Evolutionary conservation across 257 asterid species (phyloP), one percentile per base, ranked within the genome.

Genomic region (Striga asiatica): DNA sequence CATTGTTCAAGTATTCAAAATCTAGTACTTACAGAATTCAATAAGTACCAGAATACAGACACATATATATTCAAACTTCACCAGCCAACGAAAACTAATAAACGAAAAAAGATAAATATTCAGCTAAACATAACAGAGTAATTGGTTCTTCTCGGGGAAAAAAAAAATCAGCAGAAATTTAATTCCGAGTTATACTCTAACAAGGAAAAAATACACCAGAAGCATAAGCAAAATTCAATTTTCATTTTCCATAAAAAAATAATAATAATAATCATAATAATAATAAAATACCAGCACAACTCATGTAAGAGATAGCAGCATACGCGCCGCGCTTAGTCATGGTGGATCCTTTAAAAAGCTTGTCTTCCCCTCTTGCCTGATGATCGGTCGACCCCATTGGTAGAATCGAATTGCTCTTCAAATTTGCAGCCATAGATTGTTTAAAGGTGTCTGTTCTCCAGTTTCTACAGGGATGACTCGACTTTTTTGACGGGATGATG

Each of bases 251-350:
- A n/a, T n/a, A n/a, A n/a, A n/a, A n/a, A n/a, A n/a, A n/a, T 6
- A 12, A 18, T 25, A 7, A 49, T 37, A 66, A 35, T 66, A 71
- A 61, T 32, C 34, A 5, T 3, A 19, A 9, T 0, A 14, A 19
- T 10, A 39, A 7, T 5, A 4, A 41, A 22, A 24, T 75, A 91
- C 98, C 96, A 57, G 98, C 98, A 50, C 97, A 91, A 45, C 76
- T 29, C 98, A 91, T 91, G 55, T 87, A 91, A 68, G 95, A 84
- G 55, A 84, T 56, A 63, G 98, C 94, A 60, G 98, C 97, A 53
- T 78, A 82, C 34, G 85, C 94, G 18, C 98, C 97, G 60, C 97
- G 93, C 50, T 82, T 80, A 42, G 93, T 80, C 97, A 91, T 91
- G 54, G 81, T 74, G 48, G 98, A 91, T 61, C 98, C 95, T 72